Evolutionary conservation across 2,329 filamentous ascomycete species (phyloP).

Genomic region (Phaeomoniella chlamydospora): DNA sequence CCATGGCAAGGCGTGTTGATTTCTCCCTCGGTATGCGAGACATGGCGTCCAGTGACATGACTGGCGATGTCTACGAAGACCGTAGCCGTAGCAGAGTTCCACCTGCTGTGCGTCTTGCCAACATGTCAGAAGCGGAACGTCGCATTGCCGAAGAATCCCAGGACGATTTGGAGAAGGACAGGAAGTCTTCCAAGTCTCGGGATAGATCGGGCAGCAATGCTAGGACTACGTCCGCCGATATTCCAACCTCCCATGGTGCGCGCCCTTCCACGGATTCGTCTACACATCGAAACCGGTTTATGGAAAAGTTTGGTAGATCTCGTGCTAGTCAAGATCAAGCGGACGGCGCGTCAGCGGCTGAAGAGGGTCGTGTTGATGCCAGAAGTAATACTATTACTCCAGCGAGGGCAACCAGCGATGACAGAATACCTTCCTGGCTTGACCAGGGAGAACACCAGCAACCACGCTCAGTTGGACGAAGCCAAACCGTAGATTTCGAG

Average conservation of each 20-base stretch:
- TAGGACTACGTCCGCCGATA: neutral
- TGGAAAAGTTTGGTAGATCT: constrained; percentile 29
- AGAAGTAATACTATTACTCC: constrained; percentile 3
- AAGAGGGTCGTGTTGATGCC: constrained; percentile 30
- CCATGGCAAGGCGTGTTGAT: constrained; percentile 50
- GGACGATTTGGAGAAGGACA: neutral
- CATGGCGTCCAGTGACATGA: constrained; percentile 42
- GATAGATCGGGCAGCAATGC: constrained; percentile 6
- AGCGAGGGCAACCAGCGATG: neutral
- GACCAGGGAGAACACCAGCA: no score
- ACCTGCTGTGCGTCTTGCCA: neutral
- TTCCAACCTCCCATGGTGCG: neutral
- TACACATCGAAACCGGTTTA: constrained; percentile 46
- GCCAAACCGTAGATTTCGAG: no score
- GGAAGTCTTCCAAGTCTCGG: constrained; percentile 9
- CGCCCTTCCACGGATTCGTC: constrained; percentile 15
- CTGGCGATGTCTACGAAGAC: constrained; percentile 49
- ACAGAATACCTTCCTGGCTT: neutral
- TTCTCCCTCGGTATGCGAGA: constrained; percentile 55
- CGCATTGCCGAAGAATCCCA: constrained; percentile 6
- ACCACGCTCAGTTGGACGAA: no score
- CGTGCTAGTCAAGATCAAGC: constrained; percentile 12
- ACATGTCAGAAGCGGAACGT: constrained; percentile 14
- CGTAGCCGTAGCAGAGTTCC: constrained; percentile 26
- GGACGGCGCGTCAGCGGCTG: constrained; percentile 24